Evolutionary conservation across 768 basidiomycete species (phyloP).

Genomic region (Tricholomella constricta): DNA sequence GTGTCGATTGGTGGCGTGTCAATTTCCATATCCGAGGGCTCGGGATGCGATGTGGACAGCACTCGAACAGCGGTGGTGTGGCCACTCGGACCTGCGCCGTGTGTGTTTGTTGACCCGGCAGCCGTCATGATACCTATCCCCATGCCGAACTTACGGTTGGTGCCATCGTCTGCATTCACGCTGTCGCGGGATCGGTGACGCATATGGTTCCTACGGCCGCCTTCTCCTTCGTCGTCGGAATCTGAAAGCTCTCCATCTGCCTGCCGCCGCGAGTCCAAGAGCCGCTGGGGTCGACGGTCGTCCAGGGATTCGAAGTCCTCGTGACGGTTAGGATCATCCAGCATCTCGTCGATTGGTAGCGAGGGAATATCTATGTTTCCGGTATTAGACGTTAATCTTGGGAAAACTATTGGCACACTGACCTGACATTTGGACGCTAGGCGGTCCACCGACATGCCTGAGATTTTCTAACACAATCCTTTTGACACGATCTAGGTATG

Average conservation of each 20-base stretch:
- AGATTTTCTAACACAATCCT: conserved; percentile 91
- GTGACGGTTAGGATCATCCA: conserved; percentile 80
- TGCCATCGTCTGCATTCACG: conserved; percentile 44
- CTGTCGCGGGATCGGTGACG: conserved; percentile 58
- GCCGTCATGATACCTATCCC: conserved; percentile 74
- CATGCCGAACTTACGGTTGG: conserved; percentile 60
- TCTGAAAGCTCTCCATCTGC: conserved; percentile 91
- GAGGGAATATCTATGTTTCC: conserved; percentile 71
- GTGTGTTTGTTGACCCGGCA: conserved; percentile 52
- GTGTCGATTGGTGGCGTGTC: conserved; percentile 34
- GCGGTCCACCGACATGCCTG: conserved; percentile 82
- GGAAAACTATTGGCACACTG: conserved; percentile 21
- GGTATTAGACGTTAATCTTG: conserved; percentile 1
- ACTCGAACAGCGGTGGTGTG: conserved; percentile 57
- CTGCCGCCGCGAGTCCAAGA: conserved; percentile 82
- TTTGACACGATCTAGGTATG: conserved; percentile 92
- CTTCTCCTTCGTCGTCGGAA: conserved; percentile 97
- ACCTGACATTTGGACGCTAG: conserved; percentile 92
- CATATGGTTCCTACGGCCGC: conserved; percentile 72
- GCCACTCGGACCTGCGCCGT: conserved; percentile 77
- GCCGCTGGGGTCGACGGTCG: conserved; percentile 69
- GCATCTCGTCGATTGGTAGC: conserved; percentile 79
- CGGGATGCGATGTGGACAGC: conserved; percentile 32
- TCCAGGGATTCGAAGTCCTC: conserved; percentile 83
- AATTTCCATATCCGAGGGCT: conserved; percentile 40